Evolutionary conservation across 495 filamentous ascomycete species (phyloP), one percentile per base, ranked within the genome.

Genomic region (Parmelia sp.): DNA sequence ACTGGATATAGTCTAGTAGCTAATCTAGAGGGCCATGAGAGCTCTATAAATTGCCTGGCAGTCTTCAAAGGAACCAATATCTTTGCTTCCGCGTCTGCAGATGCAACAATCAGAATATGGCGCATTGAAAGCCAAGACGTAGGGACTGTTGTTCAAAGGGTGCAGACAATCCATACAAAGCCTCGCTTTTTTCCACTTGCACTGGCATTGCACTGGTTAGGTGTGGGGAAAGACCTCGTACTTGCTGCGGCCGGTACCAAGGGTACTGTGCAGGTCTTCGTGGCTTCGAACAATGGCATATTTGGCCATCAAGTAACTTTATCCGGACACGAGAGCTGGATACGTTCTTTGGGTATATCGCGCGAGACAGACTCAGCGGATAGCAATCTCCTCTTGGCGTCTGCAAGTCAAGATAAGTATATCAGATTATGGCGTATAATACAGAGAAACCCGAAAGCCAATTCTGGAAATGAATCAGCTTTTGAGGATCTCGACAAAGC

Each of bases 401-500:
- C 93, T 31, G 92, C 92, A 10, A 96, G 92, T 71, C 94, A 99
- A 75, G 94, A 99, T 70, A 97, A 93, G 74, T 99, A 97, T 69
- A 88, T 97, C 72, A 88, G 94, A 47, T 80, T 99, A 29, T 99
- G 94, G 95, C 84, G 92, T 57, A 72, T 97, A 29, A 90, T 88
- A 60, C 80, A 83, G 59, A 90, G 88, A 21, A 82, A 84, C 29
- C 0, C 66, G 66, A 15, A 63, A 62, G 21, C 72, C 65, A 21
- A 27, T 11, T 21, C 37, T 29, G 55, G 37, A 31, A 14, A 49
- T 14, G 61, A 58, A 4, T 33, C 36, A 29, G 7, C 55, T 4
- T 40, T 64, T 72, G 76, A 12, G 70, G 74, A 1, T 36, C 81
- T 86, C 37, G 79, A 84, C 68, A 78, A 82, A 67, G 80, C 80